Percentiles rank a stretch among this genome's conserved stretches.
phyloP scores from a whole-genome alignment of 805 yeast species.

The Maudiozyma barnettii region DNA sequence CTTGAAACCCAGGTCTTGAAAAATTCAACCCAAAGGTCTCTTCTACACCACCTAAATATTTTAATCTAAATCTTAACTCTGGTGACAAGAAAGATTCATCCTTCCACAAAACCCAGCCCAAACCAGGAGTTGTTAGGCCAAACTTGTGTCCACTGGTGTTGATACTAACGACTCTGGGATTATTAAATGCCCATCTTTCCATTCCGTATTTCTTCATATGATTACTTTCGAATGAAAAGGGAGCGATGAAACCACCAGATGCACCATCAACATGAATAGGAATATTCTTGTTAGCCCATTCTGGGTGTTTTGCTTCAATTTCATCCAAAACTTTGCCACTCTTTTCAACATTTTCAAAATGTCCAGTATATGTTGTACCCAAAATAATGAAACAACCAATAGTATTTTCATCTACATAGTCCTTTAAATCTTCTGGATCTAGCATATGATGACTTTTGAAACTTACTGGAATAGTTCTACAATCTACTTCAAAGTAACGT shows the following conservation, averaged over 20 bases:
- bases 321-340: constrained; percentile 60
- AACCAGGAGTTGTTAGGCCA: constrained; percentile 83
- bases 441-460: constrained; percentile 53
- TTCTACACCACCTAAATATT: constrained; percentile 81
- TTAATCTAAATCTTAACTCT: constrained; percentile 63
- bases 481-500: constrained; percentile 84
- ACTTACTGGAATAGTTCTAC: constrained; percentile 61
- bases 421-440: constrained; percentile 50
- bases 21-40: constrained; percentile 81
- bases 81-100: constrained; percentile 55
- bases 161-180: constrained; percentile 70
- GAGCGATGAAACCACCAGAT: constrained; percentile 82
- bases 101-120: constrained; percentile 89
- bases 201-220: constrained; percentile 23
- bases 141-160: constrained; percentile 91
- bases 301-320: constrained; percentile 35
- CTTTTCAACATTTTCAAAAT: constrained; percentile 66
- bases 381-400: constrained; percentile 82
- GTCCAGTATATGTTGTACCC: constrained; percentile 92
- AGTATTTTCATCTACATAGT: constrained; percentile 77
- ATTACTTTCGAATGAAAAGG: constrained; percentile 65
- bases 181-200: constrained; percentile 64
- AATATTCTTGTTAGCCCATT: constrained; percentile 37
- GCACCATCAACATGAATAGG: constrained; percentile 95
- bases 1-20: constrained; percentile 89